Evolutionary conservation across 208 protist genomes (phyloP).

Genomic region (Endotrypanum monterogeii): DNA sequence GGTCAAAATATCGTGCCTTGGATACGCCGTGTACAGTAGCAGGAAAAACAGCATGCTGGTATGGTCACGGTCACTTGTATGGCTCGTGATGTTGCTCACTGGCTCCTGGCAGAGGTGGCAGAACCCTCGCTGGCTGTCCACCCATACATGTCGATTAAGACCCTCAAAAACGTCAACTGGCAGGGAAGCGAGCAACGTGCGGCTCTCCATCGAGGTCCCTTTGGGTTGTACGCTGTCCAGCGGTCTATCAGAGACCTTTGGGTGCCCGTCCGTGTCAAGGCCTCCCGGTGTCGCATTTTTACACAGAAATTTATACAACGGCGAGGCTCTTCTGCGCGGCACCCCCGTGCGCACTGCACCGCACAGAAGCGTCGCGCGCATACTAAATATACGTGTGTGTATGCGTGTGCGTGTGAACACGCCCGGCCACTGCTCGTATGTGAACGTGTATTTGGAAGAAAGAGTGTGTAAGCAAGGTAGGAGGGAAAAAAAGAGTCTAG

Average conservation of each 20-base stretch:
- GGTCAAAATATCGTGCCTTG: conserved; percentile 34
- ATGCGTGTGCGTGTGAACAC: conserved; percentile 1
- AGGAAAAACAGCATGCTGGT: conserved; percentile 84
- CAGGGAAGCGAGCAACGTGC: conserved; percentile 18
- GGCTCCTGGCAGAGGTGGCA: conserved; percentile 89
- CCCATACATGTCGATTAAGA: conserved; percentile 81
- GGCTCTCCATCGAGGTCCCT: conserved; percentile 43
- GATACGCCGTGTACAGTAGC: conserved; percentile 71
- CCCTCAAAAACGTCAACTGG: conserved; percentile 64
- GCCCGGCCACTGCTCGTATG: background rate
- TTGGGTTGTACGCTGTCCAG: conserved; percentile 6
- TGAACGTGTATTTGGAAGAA: background rate
- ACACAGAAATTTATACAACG: conserved; percentile 11
- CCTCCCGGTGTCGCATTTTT: background rate
- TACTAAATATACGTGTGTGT: background rate
- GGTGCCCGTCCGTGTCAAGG: background rate
- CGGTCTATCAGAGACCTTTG: background rate
- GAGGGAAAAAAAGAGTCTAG: background rate
- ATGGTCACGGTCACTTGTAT: conserved; percentile 83
- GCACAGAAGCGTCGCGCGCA: conserved; percentile 3
- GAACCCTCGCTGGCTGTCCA: conserved; percentile 62
- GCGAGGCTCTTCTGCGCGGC: background rate
- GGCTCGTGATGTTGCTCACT: conserved; percentile 49
- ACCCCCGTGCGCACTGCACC: background rate
- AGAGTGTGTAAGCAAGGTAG: too few relatives aligned